Base-by-base conservation (phyloP, 495 filamentous ascomycete genomes). In the Tuber aestivum region DNA sequence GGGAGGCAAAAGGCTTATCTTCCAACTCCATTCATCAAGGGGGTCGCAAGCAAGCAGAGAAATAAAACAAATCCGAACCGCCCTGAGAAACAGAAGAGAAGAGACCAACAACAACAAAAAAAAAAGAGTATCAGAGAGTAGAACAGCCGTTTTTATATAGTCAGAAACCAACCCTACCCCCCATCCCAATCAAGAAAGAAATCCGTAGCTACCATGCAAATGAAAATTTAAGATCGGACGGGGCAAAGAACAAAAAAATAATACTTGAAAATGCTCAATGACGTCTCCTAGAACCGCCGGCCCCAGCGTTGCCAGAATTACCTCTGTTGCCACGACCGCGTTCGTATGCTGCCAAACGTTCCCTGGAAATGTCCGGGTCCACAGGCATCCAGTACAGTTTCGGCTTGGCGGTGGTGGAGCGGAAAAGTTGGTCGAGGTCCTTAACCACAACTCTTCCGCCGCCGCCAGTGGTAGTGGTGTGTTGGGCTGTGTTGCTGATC, bases 331-430 rank as follows among this genome's bases (percentile, higher is more conserved):
- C 50, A 65, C 56, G 56, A 35, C 56, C 27, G 56, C 56, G 56
- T 7, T 65, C 56, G 32, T 65, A 20, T 16, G 40, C 73, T 38
- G 80, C 80, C 72, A 83, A 61, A 56, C 81, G 69, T 41, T 78
- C 76, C 71, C 73, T 48, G 20, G 81, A 76, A 45, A 87, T 82
- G 10, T 82, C 79, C 9, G 87, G 85, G 21, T 84, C 77, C 12
- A 89, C 88, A 5, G 88, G 88, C 35, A 89, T 85, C 80, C 86
- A 93, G 83, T 92, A 92, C 21, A 93, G 83, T 76, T 91, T 92
- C 27, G 91, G 91, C 78, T 92, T 92, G 2, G 89, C 84, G 2
- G 84, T 85, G 0, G 91, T 93, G 7, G 87, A 90, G 45, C 81
- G 80, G 82, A 93, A 93, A 23, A 91, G 85, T 38, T 89, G 85